These are phyloP conservation scores for Fagopyrum homotropicum DNA, from an alignment of 148 eudicot species.

Conservation along the genomic window DNA sequence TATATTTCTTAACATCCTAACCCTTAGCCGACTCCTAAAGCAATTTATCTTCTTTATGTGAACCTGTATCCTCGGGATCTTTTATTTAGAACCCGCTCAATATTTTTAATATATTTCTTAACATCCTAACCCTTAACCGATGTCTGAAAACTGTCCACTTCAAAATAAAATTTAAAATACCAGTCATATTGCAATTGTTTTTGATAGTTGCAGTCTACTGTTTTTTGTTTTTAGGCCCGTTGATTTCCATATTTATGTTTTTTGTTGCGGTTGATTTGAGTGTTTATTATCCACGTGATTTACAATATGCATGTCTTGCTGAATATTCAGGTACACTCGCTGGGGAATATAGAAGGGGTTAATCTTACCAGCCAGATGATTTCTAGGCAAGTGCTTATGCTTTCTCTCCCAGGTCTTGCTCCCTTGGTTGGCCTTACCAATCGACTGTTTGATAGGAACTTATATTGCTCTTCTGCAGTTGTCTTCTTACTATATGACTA, in stretches of 20 bases:
- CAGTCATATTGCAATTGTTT: background rate
- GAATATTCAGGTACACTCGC: slow-evolving; percentile 69
- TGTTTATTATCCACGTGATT: background rate
- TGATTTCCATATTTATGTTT: background rate
- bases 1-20: background rate
- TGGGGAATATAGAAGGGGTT: slow-evolving; percentile 76
- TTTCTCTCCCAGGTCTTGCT: background rate
- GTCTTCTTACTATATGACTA: background rate
- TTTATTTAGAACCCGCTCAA: background rate
- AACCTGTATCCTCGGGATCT: background rate
- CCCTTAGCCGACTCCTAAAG: background rate
- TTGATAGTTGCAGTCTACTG: background rate
- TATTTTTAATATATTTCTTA: background rate
- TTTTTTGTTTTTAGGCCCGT: background rate
- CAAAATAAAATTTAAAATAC: background rate
- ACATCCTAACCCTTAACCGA: background rate
- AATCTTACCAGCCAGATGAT: slow-evolving; percentile 55
- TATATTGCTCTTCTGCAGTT: background rate
- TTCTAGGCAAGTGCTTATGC: slow-evolving; percentile 48
- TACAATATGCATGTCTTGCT: slow-evolving; percentile 11
- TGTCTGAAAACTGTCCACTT: background rate
- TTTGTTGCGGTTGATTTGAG: background rate
- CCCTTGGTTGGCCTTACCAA: background rate
- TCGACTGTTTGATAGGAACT: background rate
- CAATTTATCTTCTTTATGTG: background rate